These are phyloP conservation scores for Salix viminalis DNA, from an alignment of 345 rosid species.

Conservation along the genomic window DNA sequence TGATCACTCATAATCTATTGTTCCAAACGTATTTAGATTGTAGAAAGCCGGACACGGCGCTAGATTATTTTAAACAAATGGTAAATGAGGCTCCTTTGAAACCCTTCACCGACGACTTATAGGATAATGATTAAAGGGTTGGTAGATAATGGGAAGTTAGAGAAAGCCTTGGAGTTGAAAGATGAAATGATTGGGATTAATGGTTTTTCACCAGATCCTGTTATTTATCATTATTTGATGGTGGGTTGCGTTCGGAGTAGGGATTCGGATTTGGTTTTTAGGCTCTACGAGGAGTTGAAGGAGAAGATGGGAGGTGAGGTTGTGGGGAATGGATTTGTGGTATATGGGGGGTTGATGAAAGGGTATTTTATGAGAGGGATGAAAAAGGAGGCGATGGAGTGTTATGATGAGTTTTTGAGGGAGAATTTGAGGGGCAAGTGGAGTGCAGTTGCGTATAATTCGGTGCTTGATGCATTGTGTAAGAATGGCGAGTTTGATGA, in stretches of 20 bases:
- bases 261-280: constrained; percentile 56
- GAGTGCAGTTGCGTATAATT: constrained; percentile 64
- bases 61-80: constrained; percentile 75
- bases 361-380: constrained; percentile 68
- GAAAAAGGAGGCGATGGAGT: constrained; percentile 78
- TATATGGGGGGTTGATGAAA: constrained; percentile 73
- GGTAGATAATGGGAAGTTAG: constrained; percentile 71
- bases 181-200: constrained; percentile 58
- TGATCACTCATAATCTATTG: constrained; percentile 66
- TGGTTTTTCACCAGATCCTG: constrained; percentile 58
- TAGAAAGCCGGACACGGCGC: constrained; percentile 66
- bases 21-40: constrained; percentile 84
- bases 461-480: constrained; percentile 64
- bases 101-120: constrained; percentile 70
- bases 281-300: constrained; percentile 69
- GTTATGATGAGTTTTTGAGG: constrained; percentile 54
- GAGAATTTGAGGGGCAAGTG: constrained; percentile 56
- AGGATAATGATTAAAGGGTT: constrained; percentile 73
- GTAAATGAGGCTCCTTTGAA: constrained; percentile 60
- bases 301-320: constrained; percentile 69
- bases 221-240: constrained; percentile 72
- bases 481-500: constrained; percentile 71
- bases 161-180: constrained; percentile 74
- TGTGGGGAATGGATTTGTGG: constrained; percentile 62
- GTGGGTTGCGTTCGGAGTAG: constrained; percentile 46